A percentile compares a stretch with the other conserved stretches of the same genome.
Conservation (phyloP, 2,329 filamentous ascomycete genomes). For the Neophaeococcomyces mojaviensis region DNA sequence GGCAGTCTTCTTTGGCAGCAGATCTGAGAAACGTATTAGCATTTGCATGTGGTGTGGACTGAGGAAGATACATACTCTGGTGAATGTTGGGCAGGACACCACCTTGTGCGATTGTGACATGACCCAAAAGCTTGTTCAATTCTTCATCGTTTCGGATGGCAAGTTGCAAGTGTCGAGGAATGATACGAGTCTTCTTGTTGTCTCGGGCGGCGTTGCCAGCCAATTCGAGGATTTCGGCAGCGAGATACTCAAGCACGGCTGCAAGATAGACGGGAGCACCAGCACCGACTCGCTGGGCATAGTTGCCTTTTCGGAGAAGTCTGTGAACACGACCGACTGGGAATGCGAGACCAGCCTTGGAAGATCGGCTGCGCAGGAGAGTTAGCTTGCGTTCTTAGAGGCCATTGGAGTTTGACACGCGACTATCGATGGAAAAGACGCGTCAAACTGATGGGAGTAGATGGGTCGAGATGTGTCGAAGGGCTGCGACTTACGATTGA, state of each 20-base stretch:
- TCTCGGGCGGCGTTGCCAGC: slow-evolving; percentile 97
- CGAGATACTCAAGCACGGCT: slow-evolving; percentile 95
- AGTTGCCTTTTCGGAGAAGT: slow-evolving; percentile 98
- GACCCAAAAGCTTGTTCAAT: slow-evolving; percentile 95
- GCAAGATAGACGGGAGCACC: slow-evolving; percentile 95
- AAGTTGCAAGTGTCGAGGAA: slow-evolving; percentile 95
- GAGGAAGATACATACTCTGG: slow-evolving; percentile 63
- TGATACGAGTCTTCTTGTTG: slow-evolving; percentile 99
- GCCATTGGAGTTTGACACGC: background rate
- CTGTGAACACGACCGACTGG: slow-evolving; percentile 98
- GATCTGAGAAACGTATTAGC: slow-evolving; percentile 57
- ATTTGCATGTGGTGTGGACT: slow-evolving; percentile 22
- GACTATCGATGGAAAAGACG: slow-evolving; percentile 24
- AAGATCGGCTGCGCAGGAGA: slow-evolving; percentile 66
- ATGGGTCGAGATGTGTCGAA: slow-evolving; percentile 4
- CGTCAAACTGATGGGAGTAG: slow-evolving; percentile 29
- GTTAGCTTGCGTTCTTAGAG: slow-evolving; percentile 32
- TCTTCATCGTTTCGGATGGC: slow-evolving; percentile 99
- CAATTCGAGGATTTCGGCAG: slow-evolving; percentile 97
- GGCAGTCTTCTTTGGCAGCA: slow-evolving; percentile 97
- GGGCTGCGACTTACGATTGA: slow-evolving; percentile 75
- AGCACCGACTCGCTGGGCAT: slow-evolving; percentile 98
- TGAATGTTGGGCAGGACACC: slow-evolving; percentile 96
- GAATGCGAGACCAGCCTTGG: slow-evolving; percentile 98
- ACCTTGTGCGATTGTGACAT: slow-evolving; percentile 94